Evolutionary conservation across 805 yeast species (phyloP).

Genomic region (Lipomyces yamanashiensis): DNA sequence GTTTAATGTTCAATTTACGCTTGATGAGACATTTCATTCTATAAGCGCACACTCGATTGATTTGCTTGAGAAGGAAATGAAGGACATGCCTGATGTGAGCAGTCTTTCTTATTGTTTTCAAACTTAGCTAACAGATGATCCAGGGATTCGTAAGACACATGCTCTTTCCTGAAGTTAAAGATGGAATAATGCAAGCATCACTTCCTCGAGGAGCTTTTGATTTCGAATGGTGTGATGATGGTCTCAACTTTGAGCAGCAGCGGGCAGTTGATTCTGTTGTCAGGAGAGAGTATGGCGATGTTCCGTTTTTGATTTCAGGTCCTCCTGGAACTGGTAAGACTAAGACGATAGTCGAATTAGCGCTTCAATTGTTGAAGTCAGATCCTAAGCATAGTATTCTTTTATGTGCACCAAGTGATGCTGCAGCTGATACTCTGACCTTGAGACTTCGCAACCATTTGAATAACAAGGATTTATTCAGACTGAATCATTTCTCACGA

Average conservation of each 20-base stretch:
- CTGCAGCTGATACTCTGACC: slow-evolving; percentile 36
- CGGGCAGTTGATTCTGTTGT: slow-evolving; percentile 29
- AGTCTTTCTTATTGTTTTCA: not conserved
- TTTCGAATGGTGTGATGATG: slow-evolving; percentile 27
- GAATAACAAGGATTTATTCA: slow-evolving; percentile 24
- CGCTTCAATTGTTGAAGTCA: slow-evolving; percentile 24
- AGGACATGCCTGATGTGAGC: slow-evolving; percentile 3
- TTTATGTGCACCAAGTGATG: slow-evolving; percentile 35
- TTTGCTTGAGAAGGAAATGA: slow-evolving; percentile 9
- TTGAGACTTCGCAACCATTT: slow-evolving; percentile 22
- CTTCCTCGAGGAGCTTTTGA: slow-evolving; percentile 22
- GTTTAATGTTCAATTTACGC: slow-evolving; percentile 27
- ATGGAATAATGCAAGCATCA: slow-evolving; percentile 19
- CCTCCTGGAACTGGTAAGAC: slow-evolving; percentile 37
- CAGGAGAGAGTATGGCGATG: slow-evolving; percentile 24
- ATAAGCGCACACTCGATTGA: slow-evolving; percentile 14
- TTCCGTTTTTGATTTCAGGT: slow-evolving; percentile 34
- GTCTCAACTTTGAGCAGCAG: slow-evolving; percentile 31
- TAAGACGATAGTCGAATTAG: slow-evolving; percentile 34
- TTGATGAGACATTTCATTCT: slow-evolving; percentile 8
- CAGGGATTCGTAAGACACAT: slow-evolving; percentile 28
- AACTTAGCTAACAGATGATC: not conserved
- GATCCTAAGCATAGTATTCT: slow-evolving; percentile 14
- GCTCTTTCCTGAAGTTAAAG: slow-evolving; percentile 26
- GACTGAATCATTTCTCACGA: slow-evolving; percentile 22